A percentile compares a stretch with the other conserved stretches of the same genome.
Evolutionary conservation across 768 basidiomycete genomes (phyloP).

Genomic region (Podaxis sp.): DNA sequence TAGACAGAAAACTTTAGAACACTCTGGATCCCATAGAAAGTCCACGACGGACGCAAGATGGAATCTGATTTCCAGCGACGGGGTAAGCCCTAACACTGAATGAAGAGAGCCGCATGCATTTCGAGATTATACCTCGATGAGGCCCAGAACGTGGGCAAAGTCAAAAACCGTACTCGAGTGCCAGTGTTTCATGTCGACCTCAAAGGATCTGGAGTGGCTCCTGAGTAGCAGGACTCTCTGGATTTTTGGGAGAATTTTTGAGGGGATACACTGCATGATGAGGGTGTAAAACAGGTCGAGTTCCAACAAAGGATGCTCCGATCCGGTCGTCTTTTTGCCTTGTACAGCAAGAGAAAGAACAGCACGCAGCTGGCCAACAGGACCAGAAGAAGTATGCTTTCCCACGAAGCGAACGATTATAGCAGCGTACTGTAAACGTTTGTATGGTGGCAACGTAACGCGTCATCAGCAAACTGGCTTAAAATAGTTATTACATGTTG

Average conservation of each 20-base stretch:
- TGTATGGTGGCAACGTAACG: no score
- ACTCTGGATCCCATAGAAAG: slow-evolving; percentile 1
- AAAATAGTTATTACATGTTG: no score
- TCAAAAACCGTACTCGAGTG: neutral
- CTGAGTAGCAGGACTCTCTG: neutral
- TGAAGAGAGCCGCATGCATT: neutral
- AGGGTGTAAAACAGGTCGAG: neutral
- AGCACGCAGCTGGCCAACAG: no score
- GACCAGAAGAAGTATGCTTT: no score
- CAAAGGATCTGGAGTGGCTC: neutral
- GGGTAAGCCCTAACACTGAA: neutral
- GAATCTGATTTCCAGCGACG: neutral
- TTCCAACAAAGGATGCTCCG: neutral
- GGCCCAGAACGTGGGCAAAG: neutral
- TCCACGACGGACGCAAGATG: slow-evolving; percentile 8
- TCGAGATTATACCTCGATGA: neutral
- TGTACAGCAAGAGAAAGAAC: no score
- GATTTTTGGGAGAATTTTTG: neutral
- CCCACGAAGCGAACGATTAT: no score
- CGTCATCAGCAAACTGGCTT: no score
- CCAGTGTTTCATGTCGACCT: no score
- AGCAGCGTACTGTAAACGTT: no score
- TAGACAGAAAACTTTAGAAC: neutral
- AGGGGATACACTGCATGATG: neutral
- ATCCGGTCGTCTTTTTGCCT: neutral